Base-by-base conservation (phyloP, 2,329 filamentous ascomycete genomes). In the Cladosporium austrohemisphaericum region DNA sequence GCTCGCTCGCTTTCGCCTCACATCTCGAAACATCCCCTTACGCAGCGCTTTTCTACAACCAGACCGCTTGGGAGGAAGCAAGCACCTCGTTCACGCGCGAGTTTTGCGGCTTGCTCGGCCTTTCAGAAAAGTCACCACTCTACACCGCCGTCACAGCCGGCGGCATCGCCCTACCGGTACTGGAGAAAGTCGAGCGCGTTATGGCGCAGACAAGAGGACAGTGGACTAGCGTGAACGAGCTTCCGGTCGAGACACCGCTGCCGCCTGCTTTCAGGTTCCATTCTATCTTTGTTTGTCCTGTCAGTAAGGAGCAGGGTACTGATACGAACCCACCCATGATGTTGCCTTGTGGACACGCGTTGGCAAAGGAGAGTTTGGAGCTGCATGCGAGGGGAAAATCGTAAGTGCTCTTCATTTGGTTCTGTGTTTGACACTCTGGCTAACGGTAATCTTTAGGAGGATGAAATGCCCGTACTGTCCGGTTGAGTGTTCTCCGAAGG, bases 401-500 rank as follows among this genome's bases (percentile, higher is more conserved):
- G 43, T 37, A n/a, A 46, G 43, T 46, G 28, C 4, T 22, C 16
- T 16, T 11, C 16, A 51, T 52, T 48, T 54, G 41, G 51, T 43
- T 50, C 16, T 25, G 14, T 26, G n/a, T 33, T 22, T 10, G 51
- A 26, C 16, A 35, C 19, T 9, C 10, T 37, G 1, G 22, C 8
- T 37, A 37, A 37, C 16, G 16, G 10, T 26, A 6, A 6, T 26
- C 9, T 4, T 10, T 16, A 61, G 55, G 33, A 76, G 85, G 52
- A 94, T 94, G 76, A 98, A 98, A 68, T 98, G 93, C 62, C 93
- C 93, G 0, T 98, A 98, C 65, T 98, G 93, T 64, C 93, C 93
- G 0, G 82, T 74, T 23, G 92, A 97, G 69, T 89, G 88, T 37
- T 77, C 84, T 56, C 74, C 86, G 1, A 83, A 81, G 57, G 89